Percentiles rank a stretch among this genome's conserved stretches.
Conservation (phyloP, 2,329 filamentous ascomycete species). For the Diaporthe sp. region DNA sequence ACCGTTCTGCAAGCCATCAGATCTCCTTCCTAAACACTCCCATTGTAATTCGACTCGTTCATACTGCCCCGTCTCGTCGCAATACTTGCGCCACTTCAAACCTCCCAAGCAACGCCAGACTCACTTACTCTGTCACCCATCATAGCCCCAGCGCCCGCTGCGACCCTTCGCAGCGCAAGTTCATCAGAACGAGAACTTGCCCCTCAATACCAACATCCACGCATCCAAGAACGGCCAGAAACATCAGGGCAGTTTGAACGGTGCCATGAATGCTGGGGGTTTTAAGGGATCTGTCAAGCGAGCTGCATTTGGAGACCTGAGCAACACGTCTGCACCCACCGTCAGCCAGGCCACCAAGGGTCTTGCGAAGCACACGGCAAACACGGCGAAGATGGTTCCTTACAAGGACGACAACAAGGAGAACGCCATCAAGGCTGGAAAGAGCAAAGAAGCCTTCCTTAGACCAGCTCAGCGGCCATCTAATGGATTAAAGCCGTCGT, state of each 20-base stretch:
- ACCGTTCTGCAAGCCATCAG: constrained; percentile 14
- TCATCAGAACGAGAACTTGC: constrained; percentile 74
- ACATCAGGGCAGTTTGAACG: constrained; percentile 25
- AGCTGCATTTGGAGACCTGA: constrained; percentile 84
- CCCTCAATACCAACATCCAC: constrained; percentile 19
- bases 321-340: constrained; percentile 67
- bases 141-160: constrained; percentile 75
- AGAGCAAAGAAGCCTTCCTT: constrained; percentile 48
- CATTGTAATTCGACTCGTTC: background rate
- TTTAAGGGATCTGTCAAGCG: constrained; percentile 78
- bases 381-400: constrained; percentile 42
- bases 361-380: constrained; percentile 42
- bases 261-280: constrained; percentile 59
- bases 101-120: constrained; percentile 3
- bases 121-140: constrained; percentile 37
- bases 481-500: constrained; percentile 32
- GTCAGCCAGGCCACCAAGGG: constrained; percentile 47
- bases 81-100: constrained; percentile 6
- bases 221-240: constrained; percentile 25
- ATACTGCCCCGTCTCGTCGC: constrained; percentile 2
- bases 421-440: constrained; percentile 46
- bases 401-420: constrained; percentile 53
- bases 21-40: background rate
- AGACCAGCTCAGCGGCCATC: constrained; percentile 50
- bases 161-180: constrained; percentile 54